Percentiles rank a stretch among this genome's conserved stretches.
Evolutionary conservation across 495 filamentous ascomycete species (phyloP).

Genomic region (Choiromyces venosus): DNA sequence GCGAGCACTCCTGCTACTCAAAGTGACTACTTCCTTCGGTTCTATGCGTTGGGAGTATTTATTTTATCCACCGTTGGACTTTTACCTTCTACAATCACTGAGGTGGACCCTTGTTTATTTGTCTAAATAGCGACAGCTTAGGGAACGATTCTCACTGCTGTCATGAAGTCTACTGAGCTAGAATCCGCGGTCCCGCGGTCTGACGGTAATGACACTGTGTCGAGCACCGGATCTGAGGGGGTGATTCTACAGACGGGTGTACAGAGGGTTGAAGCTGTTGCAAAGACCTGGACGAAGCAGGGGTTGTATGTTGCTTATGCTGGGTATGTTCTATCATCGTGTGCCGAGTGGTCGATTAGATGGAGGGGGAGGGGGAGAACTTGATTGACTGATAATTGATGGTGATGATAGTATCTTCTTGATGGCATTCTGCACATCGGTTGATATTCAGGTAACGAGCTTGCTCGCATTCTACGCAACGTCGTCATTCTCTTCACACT

Average conservation of each 20-base stretch:
- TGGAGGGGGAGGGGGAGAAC: background rate
- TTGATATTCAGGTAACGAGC: constrained; percentile 49
- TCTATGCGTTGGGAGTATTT: background rate
- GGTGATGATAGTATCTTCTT: constrained; percentile 28
- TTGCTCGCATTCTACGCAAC: constrained; percentile 48
- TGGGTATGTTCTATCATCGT: constrained; percentile 25
- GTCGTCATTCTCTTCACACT: constrained; percentile 56
- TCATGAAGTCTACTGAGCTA: background rate
- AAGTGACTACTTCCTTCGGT: background rate
- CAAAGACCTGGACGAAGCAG: constrained; percentile 29
- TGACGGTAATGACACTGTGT: constrained; percentile 1
- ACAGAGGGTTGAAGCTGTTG: constrained; percentile 25
- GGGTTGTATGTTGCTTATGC: constrained; percentile 37
- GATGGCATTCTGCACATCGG: constrained; percentile 49
- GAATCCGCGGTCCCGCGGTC: background rate
- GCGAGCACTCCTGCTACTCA: background rate
- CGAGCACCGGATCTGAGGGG: background rate
- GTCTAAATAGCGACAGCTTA: background rate
- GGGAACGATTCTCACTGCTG: background rate
- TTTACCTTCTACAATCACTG: background rate
- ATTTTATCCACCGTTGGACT: background rate
- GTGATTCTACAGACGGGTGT: constrained; percentile 36
- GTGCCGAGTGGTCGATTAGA: background rate
- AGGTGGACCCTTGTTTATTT: background rate
- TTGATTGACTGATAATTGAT: constrained; percentile 1